Evolutionary conservation across 768 basidiomycete genomes (phyloP).

Genomic region (Aureoboletus auriporus): DNA sequence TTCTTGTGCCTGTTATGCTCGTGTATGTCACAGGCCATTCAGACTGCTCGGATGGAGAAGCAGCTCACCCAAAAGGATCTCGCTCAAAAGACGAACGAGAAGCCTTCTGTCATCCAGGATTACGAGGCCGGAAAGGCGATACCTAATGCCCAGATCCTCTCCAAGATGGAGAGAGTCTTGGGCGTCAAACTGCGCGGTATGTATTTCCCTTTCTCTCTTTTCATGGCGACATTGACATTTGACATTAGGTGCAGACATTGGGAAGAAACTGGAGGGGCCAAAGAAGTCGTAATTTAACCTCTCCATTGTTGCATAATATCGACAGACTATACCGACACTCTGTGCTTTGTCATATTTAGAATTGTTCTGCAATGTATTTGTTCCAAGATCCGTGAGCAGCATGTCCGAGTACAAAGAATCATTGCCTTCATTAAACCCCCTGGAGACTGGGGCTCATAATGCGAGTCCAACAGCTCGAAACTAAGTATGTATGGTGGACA

Average conservation of each 20-base stretch:
- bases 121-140: constrained; percentile 87
- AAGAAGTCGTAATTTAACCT: constrained; percentile 61
- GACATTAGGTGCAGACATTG: constrained; percentile 67
- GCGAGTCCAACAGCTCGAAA: too few relatives aligned
- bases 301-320: constrained; percentile 33
- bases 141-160: constrained; percentile 81
- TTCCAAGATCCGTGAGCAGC: constrained; percentile 2
- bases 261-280: constrained; percentile 77
- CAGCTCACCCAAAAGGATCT: constrained; percentile 88
- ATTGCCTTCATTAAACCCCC: too few relatives aligned
- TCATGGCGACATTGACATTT: constrained; percentile 2
- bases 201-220: constrained; percentile 19
- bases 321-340: constrained; percentile 22
- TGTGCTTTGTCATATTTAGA: constrained; percentile 20
- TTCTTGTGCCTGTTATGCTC: background rate
- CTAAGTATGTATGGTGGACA: too few relatives aligned
- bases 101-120: constrained; percentile 82
- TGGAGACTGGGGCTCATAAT: too few relatives aligned
- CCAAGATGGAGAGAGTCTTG: constrained; percentile 82
- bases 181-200: constrained; percentile 87
- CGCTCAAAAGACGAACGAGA: constrained; percentile 91
- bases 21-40: constrained; percentile 61
- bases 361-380: constrained; percentile 20
- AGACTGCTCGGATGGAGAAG: constrained; percentile 71
- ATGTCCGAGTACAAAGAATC: too few relatives aligned